A percentile compares a stretch with the other conserved stretches of the same genome.
Evolutionary conservation across 345 rosid species (phyloP).

Genomic region (Eucalyptus cloeziana): DNA sequence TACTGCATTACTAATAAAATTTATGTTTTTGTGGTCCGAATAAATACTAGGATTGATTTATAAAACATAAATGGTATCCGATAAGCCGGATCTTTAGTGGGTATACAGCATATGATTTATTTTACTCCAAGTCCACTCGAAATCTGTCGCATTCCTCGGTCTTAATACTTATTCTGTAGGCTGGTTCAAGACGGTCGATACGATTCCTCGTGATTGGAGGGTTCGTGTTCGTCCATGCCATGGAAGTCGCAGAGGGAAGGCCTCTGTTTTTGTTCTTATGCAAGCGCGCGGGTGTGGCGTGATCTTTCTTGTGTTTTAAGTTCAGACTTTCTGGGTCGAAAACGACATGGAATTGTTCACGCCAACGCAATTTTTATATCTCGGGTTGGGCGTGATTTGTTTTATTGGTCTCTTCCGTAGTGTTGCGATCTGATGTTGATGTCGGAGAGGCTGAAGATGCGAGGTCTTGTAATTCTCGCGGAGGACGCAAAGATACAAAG

Average conservation of each 20-base stretch:
- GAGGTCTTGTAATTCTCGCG: neutral
- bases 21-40: neutral
- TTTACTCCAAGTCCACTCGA: neutral
- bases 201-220: neutral
- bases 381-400: neutral
- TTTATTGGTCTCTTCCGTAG: neutral
- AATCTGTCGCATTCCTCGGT: neutral
- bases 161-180: neutral
- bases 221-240: neutral
- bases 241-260: neutral
- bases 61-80: neutral
- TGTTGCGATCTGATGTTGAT: neutral
- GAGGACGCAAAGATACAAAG: neutral
- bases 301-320: neutral
- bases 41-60: neutral
- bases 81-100: neutral
- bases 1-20: neutral
- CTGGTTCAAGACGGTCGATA: neutral
- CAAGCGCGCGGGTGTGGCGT: neutral
- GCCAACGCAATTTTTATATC: neutral
- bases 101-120: neutral
- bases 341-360: neutral
- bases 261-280: neutral
- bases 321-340: neutral
- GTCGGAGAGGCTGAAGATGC: neutral